Evolutionary conservation across 257 asterid species (phyloP).

Genomic region (Nicotiana benthamiana): DNA sequence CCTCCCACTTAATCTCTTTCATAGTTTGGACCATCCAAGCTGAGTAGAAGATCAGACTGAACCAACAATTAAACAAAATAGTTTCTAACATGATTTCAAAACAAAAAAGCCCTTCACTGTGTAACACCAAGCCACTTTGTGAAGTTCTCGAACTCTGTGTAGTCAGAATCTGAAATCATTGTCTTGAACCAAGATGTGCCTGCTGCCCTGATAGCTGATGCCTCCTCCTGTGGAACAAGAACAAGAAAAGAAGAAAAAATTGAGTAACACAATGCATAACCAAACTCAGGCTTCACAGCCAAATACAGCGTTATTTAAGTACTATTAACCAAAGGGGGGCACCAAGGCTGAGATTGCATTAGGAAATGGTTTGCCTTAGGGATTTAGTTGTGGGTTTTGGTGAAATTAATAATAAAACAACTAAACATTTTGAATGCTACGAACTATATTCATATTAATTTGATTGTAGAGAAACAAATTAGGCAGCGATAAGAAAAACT

Average conservation of each 20-base stretch:
- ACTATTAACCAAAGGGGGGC: background rate
- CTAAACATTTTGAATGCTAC: background rate
- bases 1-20: background rate
- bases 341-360: background rate
- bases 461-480: background rate
- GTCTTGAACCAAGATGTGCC: conserved; percentile 80
- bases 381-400: background rate
- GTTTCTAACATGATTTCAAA: background rate
- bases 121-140: conserved; percentile 83
- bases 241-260: background rate
- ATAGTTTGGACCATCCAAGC: background rate
- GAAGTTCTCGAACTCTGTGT: conserved; percentile 76
- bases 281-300: background rate
- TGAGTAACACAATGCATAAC: background rate
- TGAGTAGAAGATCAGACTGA: background rate
- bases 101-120: conserved; percentile 29
- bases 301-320: too few species aligned
- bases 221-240: conserved; percentile 58
- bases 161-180: conserved; percentile 78
- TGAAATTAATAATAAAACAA: background rate
- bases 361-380: background rate
- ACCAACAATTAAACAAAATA: background rate
- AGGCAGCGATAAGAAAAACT: background rate
- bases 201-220: conserved; percentile 54
- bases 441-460: background rate